Evolutionary conservation across 1,284 basidiomycete species (phyloP), one percentile per base, ranked within the genome.

Genomic region (Wallemia mellicola): DNA sequence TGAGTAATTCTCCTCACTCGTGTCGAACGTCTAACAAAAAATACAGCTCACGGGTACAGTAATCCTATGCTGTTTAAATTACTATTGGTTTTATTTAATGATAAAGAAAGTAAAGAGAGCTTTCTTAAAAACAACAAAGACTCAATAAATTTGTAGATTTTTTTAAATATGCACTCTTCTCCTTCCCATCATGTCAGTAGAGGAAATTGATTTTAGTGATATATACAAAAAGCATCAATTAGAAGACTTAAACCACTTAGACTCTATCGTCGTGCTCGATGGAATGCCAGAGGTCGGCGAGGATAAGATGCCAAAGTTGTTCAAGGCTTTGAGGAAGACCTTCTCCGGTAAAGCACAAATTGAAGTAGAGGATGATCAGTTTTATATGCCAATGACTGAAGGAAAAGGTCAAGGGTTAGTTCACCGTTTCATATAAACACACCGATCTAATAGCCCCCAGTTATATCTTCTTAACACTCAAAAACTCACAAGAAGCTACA

Each of bases 381-480:
- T 72, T 62, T 68, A 72, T 63, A 68, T 72, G 61, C 70, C 71
- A n/a, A 66, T 66, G 57, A 66, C 62, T 58, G 67, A 66, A 27
- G 66, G 66, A 32, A 24, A 59, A 24, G 5, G 38, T 25, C 68
- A 58, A 24, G 54, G 28, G 28, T 58, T 2, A n/a, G 32, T 24
- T 24, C 25, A 9, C 30, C 19, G 9, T 19, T 9, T 54, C 26
- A 48, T 26, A n/a, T 33, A n/a, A 2, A 60, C 14, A 27, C 24
- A 30, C 60, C 30, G 24, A 59, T 38, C 33, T n/a, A 30, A 22
- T 22, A 57, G 15, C 24, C 26, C 54, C 15, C 65, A 89, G 89
- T 15, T 95, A 81, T 70, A 73, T 88, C 62, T 96, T 98, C 69
- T 73, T 96, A 62, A 89, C 95, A 65, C 83, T 91, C 70, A 80